Evolutionary conservation across 2,329 filamentous ascomycete genomes (phyloP), one percentile per base, ranked within the genome.

Genomic region (Pyricularia sp.): DNA sequence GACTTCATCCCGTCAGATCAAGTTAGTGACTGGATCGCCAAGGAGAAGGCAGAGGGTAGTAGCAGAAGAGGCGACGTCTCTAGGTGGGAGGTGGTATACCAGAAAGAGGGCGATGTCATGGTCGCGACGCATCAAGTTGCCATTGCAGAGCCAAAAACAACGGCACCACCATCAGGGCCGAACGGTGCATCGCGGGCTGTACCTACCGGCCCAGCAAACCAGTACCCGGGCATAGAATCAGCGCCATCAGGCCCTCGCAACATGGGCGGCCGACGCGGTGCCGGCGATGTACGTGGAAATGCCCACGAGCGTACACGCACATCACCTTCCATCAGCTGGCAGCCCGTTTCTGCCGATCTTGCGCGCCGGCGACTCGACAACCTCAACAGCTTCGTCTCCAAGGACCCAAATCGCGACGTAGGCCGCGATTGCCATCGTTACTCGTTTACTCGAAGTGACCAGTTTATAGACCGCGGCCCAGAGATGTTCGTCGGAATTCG

Each of bases 1-100:
- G 95, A 99, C 77, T 98, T 95, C 77, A 85, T 98, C 25, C 94
- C 94, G 0, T 86, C 90, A 23, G 88, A 92, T 30, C 87, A 88
- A 71, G 84, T 96, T 4, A 77, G 81, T 17, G 85, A 85, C 28
- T 98, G 93, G 93, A 90, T 96, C 70, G 84, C 87, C 9, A 84
- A 80, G 59, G 92, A 97, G 77, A 81, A 88, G 73, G 77, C 81
- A 2, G 77, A 76, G 17, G 65, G 68, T 73, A 74, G 83, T 71
- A 28, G 58, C 23, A 72, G 81, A 67, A 77, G 84, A 65, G 77
- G 80, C 68, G 65, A 74, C 69, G 23, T 74, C 71, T 73, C 77
- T 76, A 81, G 89, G 28, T 97, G 90, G 88, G 92, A 94, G 78
- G 87, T 97, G 7, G 78, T 84, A 7, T 97, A 96, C 75, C 83